Base-by-base conservation (phyloP, 1,284 basidiomycete genomes). In the Sanghuangporus baumii region DNA sequence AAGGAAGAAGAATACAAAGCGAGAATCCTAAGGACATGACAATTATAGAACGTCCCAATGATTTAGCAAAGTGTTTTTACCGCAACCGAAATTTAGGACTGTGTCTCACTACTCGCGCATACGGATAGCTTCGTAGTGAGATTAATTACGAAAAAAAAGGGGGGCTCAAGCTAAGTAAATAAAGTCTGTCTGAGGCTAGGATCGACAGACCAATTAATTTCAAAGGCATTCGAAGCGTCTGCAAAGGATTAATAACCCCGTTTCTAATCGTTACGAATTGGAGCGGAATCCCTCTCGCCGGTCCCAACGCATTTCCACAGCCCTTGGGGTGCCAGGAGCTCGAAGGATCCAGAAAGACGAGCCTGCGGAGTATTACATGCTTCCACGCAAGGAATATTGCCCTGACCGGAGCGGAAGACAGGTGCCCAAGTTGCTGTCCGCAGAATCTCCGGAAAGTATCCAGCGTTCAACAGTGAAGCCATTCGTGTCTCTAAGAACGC, bases 391-490 rank as follows among this genome's bases (percentile, higher is more conserved):
- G 60, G 60, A 23, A 61, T 52, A 38, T 18, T 26, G 26, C 52
- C 52, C 16, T 37, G 23, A 34, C 60, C 60, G 14, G 52, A 54
- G 9, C 46, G 40, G 54, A 48, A 55, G 34, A 43, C 43, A 26
- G 41, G 54, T 47, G 16, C 46, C 60, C 60, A 61, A 31, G 40
- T 23, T 34, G 12, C 23, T 26, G n/a, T 6, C 9, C 50, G 23
- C 50, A 23, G 18, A 12, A 23, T 2, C 31, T 11, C 20, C 23
- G 14, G 20, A 14, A 51, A 51, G 46, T 9, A 16, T n/a, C 61
- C 61, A 62, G 14, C 61, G 61, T 47, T 62, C 61, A 26, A 47
- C 55, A 6, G 56, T 57, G 16, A 54, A 41, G 18, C 51, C 56
- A 43, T 54, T 36, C 40, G 26, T 18, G 41, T 57, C 43, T n/a